Base-by-base conservation (phyloP, 2,329 filamentous ascomycete genomes). In the Fusarium pilosicola region DNA sequence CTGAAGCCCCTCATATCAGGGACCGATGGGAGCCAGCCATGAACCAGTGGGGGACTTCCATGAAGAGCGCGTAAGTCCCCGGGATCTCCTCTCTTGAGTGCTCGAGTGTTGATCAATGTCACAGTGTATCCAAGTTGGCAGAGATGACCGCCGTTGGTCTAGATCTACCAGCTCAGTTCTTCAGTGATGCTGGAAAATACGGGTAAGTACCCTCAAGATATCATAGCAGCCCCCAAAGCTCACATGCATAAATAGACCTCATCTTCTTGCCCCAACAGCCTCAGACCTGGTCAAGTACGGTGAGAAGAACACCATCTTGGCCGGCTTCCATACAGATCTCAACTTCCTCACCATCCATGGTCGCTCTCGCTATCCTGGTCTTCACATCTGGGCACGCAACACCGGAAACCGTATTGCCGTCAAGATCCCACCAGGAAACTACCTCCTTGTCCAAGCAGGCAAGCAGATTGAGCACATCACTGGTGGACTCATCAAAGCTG, bases 291-390 rank as follows among this genome's bases (percentile, higher is more conserved):
- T 71, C 18, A 88, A 86, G 65, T 89, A 90, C 81, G 87, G 86
- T 52, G 54, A 79, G 7, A 82, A 84, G 57, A 85, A 90, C 82
- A 90, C 88, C 56, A 90, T 91, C 76, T 85, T 91, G 22, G 89
- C 89, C 22, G 89, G 89, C 44, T 91, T 91, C 83, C 89, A 91
- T 80, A 90, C 89, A 2, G 89, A 91, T 76, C 87, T 91, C 65
- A 91, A 91, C 84, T 91, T 90, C 79, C 84, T 91, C 59, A 91
- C 89, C 73, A 91, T 91, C 80, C 89, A 91, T 82, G 89, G 89
- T 64, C 89, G 89, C 73, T 89, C 87, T 36, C 87, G 89, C 67
- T 91, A 89, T 74, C 89, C 89, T 0, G 89, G 89, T 6, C 84
- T 91, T 74, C 86, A 91, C 82, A 87, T 91, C 76, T 91, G 89